A percentile compares a stretch with the other conserved stretches of the same genome.
phyloP scores from a whole-genome alignment of 805 yeast genomes.

The Pichia californica region DNA sequence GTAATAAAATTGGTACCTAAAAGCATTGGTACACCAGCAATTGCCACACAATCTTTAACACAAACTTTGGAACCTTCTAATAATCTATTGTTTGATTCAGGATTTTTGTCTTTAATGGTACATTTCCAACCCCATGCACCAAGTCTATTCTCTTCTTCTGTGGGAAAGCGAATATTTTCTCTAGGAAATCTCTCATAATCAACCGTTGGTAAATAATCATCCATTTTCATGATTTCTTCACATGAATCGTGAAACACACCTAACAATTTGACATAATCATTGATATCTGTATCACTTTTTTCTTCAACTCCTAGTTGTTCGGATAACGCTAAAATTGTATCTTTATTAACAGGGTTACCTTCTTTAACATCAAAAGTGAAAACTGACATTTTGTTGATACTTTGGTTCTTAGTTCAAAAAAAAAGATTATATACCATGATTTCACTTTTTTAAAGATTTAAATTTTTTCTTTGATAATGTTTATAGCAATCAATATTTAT shows the following conservation, averaged over 20 bases:
- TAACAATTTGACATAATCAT: slow-evolving; percentile 20
- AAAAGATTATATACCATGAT: no score
- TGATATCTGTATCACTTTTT: slow-evolving; percentile 14
- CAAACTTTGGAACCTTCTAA: slow-evolving; percentile 26
- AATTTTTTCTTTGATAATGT: no score
- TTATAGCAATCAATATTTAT: no score
- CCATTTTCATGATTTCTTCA: slow-evolving; percentile 21
- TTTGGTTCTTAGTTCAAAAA: no score
- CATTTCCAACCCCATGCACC: slow-evolving; percentile 29
- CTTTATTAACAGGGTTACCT: slow-evolving; percentile 23
- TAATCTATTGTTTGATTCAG: slow-evolving; percentile 18
- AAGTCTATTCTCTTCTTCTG: slow-evolving; percentile 18
- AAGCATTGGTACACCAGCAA: slow-evolving; percentile 31
- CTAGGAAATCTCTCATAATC: slow-evolving; percentile 30
- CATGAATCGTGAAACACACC: slow-evolving; percentile 26
- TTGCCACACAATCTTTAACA: slow-evolving; percentile 30
- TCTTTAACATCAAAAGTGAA: slow-evolving; percentile 19
- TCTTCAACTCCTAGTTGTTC: slow-evolving; percentile 16
- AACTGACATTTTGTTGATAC: slow-evolving; percentile 27
- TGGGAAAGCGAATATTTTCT: slow-evolving; percentile 20
- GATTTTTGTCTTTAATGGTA: slow-evolving; percentile 21
- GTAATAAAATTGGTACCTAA: no score
- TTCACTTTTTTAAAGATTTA: no score
- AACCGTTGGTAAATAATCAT: slow-evolving; percentile 26
- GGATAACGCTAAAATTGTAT: slow-evolving; percentile 13